Conservation (phyloP, 331 rosid species). For the Erythrophleum ivorense region DNA sequence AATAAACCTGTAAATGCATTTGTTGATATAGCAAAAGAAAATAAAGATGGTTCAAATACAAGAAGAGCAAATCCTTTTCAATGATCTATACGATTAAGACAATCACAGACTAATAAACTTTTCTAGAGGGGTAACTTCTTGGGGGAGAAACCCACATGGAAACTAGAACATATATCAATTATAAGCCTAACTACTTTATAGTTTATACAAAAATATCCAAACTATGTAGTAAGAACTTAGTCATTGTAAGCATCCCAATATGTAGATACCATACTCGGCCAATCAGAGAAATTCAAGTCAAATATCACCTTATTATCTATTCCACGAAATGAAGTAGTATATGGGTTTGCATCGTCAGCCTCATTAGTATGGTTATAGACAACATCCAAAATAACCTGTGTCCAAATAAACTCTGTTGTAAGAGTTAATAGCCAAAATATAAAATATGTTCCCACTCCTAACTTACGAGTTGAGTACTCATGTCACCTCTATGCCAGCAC, state of each 20-base stretch:
- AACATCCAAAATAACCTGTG: slow-evolving; percentile 94
- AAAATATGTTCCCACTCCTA: slow-evolving; percentile 10
- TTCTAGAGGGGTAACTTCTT: slow-evolving; percentile 2
- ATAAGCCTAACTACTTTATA: not conserved
- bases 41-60: slow-evolving; percentile 23
- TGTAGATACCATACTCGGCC: slow-evolving; percentile 21
- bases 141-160: slow-evolving; percentile 20
- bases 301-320: slow-evolving; percentile 87
- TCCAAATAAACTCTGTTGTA: slow-evolving; percentile 34
- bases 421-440: slow-evolving; percentile 20
- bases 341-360: slow-evolving; percentile 76
- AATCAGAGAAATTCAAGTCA: slow-evolving; percentile 32
- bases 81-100: slow-evolving; percentile 28
- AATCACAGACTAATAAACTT: slow-evolving; percentile 28
- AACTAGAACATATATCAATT: slow-evolving; percentile 7
- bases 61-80: slow-evolving; percentile 26
- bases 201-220: not conserved
- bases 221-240: not conserved
- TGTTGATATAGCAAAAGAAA: slow-evolving; percentile 3
- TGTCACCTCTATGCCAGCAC: slow-evolving; percentile 91
- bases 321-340: slow-evolving; percentile 94
- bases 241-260: slow-evolving; percentile 16
- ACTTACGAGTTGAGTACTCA: slow-evolving; percentile 26
- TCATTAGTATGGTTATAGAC: slow-evolving; percentile 96
- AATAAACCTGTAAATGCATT: slow-evolving; percentile 74